A percentile compares a stretch with the other conserved stretches of the same genome.
Evolutionary conservation across 2,329 filamentous ascomycete species (phyloP).

Genomic region (Aspergillus sp.): DNA sequence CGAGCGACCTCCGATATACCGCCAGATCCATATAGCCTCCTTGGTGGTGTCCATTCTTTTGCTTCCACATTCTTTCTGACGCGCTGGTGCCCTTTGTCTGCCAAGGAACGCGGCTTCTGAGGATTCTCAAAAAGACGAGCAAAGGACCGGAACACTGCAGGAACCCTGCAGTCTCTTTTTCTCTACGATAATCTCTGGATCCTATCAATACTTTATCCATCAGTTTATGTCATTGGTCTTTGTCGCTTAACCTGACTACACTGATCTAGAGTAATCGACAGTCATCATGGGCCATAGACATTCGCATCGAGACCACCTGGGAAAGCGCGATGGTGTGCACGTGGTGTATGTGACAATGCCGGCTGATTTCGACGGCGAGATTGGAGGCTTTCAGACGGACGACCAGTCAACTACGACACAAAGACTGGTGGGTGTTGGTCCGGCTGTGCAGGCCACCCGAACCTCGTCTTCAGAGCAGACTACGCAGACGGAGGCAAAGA

Average conservation of each 20-base stretch:
- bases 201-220: not conserved
- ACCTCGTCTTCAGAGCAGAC: slow-evolving; percentile 6
- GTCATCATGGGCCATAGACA: not conserved
- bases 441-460: slow-evolving; percentile 17
- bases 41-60: slow-evolving; percentile 14
- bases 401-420: slow-evolving; percentile 5
- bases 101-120: not conserved
- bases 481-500: not conserved
- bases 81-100: slow-evolving; percentile 12
- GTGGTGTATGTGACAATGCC: slow-evolving; percentile 48
- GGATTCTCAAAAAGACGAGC: not conserved
- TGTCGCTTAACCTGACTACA: not conserved
- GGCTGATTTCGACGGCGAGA: slow-evolving; percentile 46
- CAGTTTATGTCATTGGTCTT: not conserved
- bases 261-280: not conserved
- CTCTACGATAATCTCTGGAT: no score
- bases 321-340: slow-evolving; percentile 11
- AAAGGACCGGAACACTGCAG: not conserved
- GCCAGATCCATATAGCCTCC: slow-evolving; percentile 12
- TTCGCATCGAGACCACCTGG: slow-evolving; percentile 1
- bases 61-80: slow-evolving; percentile 13
- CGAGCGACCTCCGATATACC: slow-evolving; percentile 11
- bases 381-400: slow-evolving; percentile 43
- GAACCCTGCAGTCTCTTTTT: no score
- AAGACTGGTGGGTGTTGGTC: slow-evolving; percentile 20